phyloP scores from a whole-genome alignment of 495 filamentous ascomycete genomes.

The Tuber borchii region DNA sequence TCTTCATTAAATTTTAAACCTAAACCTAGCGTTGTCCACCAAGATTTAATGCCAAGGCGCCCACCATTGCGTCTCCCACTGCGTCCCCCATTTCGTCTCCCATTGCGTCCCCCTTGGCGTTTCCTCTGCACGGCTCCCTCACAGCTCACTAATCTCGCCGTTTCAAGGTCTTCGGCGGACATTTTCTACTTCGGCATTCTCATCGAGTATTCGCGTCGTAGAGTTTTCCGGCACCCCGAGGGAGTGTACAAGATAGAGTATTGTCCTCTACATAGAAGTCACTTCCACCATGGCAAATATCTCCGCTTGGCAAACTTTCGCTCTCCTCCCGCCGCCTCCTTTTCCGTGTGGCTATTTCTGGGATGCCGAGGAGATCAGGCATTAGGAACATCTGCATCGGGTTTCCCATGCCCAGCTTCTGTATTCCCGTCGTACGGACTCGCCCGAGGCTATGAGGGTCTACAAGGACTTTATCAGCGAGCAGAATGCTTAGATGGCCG shows the following conservation, averaged over 20 bases:
- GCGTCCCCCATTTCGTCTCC: no score
- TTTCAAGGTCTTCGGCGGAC: neutral
- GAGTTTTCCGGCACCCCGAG: neutral
- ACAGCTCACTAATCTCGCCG: neutral
- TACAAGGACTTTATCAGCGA: conserved; percentile 26
- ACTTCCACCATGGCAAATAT: neutral
- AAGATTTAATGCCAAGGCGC: no score
- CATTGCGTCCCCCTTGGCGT: no score
- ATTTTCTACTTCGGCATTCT: neutral
- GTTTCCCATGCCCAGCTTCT: conserved; percentile 32
- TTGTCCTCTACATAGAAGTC: neutral
- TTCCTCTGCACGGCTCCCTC: no score
- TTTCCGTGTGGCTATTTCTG: conserved; percentile 24
- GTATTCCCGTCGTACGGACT: conserved; percentile 28
- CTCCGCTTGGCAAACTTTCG: neutral
- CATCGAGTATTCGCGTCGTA: neutral
- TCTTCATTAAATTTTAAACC: no score
- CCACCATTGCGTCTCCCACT: no score
- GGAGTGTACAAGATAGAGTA: neutral
- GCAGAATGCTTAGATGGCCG: conserved; percentile 28
- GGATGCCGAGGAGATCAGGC: conserved; percentile 28
- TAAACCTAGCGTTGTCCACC: no score
- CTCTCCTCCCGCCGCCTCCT: neutral
- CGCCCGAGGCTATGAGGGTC: conserved; percentile 23
- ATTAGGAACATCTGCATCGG: conserved; percentile 30